phyloP scores from a whole-genome alignment of 2,329 filamentous ascomycete genomes.

The Paracamarosporium sp. region DNA sequence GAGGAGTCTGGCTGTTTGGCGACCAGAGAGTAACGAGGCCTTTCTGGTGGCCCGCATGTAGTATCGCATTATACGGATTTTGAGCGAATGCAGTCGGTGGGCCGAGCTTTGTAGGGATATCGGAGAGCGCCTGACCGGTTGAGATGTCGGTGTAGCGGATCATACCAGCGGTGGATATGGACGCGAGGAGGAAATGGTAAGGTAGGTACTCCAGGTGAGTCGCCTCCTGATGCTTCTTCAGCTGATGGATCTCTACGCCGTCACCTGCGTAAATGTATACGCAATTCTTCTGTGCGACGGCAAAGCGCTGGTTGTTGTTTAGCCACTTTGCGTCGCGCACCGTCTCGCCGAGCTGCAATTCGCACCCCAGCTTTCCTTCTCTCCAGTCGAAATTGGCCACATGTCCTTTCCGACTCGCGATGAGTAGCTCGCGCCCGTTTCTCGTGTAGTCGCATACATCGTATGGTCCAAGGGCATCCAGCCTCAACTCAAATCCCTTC shows the following conservation, averaged over 20 bases:
- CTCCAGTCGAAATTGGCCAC: constrained; percentile 97
- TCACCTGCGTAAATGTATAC: constrained; percentile 95
- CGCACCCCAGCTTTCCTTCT: constrained; percentile 87
- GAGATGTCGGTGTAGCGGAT: constrained; percentile 93
- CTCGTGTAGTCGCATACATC: constrained; percentile 86
- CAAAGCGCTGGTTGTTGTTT: constrained; percentile 94
- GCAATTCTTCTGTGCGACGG: constrained; percentile 94
- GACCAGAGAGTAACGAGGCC: constrained; percentile 96
- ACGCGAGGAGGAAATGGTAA: constrained; percentile 93
- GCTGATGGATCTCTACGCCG: constrained; percentile 89
- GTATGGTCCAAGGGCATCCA: constrained; percentile 79
- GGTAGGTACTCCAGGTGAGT: constrained; percentile 94
- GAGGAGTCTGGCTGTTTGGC: constrained; percentile 82
- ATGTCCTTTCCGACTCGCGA: constrained; percentile 92
- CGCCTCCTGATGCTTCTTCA: constrained; percentile 89
- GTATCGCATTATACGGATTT: constrained; percentile 89
- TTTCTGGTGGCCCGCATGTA: constrained; percentile 94
- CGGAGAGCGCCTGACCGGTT: constrained; percentile 85
- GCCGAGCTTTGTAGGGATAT: constrained; percentile 84
- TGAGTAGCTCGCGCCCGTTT: constrained; percentile 83
- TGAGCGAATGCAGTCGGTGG: constrained; percentile 83
- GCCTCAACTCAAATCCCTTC: constrained; percentile 88
- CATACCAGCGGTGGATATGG: constrained; percentile 82
- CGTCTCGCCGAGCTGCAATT: constrained; percentile 89
- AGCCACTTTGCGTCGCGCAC: constrained; percentile 89